Base-by-base conservation (phyloP, 2,329 filamentous ascomycete genomes). In the Penicillium sp. region DNA sequence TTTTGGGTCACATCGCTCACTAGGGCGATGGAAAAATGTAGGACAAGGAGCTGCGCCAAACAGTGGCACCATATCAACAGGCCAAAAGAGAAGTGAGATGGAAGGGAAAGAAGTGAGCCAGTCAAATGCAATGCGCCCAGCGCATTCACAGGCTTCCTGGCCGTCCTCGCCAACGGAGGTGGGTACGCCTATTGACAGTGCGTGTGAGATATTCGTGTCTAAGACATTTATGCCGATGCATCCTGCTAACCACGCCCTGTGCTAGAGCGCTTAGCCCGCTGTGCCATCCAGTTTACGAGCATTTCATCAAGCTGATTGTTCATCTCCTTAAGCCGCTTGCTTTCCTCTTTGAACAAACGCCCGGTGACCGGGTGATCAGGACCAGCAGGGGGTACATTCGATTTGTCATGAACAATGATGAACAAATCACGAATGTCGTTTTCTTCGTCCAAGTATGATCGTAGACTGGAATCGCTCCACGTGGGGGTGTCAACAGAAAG, bases 381-480 rank as follows among this genome's bases (percentile, higher is more conserved):
- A 1, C 86, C 82, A 7, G 86, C 88, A 14, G 89, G 87, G 35
- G 83, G 80, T 13, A 95, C 84, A 51, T 91, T 88, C 12, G 84
- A 87, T 68, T 91, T 95, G 71, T 97, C 91, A 65, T 95, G 91
- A 25, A 99, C 89, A 53, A 99, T 87, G 31, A 91, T 80, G 43
- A 97, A 79, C 66, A 97, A 80, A 66, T 99, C 92, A 42, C 89
- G 83, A 58, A 99, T 89, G 55, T 95, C 89, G 29, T 85, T 84
- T 53, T 89, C 84, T 59, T 93, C 89, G 58, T 97, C 92, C 62
- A 97, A 87, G 72, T 96, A 99, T 12, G 88, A 86, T 52, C 89
- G 83, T 25, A 99, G 80, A 60, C 84, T 88, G 48, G 83, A 79
- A 68, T 97, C 92, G 54, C 89, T 92, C 93, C 93, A 99, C 0